These are phyloP conservation scores for Urochloa ruziziensis DNA, from an alignment of 176 grass and related monocot species.

Conservation along the genomic window DNA sequence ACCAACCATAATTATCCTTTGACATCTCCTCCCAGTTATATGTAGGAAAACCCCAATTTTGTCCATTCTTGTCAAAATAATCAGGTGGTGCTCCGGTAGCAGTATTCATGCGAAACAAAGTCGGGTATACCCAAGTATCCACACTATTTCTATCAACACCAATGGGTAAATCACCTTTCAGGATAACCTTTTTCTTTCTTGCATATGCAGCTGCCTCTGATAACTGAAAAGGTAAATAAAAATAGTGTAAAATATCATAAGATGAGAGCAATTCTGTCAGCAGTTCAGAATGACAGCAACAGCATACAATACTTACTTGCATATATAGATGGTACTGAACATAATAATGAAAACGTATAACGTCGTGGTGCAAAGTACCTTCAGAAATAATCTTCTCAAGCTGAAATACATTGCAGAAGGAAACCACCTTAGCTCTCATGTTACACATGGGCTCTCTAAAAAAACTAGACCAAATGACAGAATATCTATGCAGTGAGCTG, in stretches of 20 bases:
- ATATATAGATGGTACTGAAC: conserved; percentile 96
- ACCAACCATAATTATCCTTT: conserved; percentile 99
- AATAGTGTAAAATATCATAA: not conserved
- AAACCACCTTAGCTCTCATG: conserved; percentile 27
- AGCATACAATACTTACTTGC: conserved; percentile 74
- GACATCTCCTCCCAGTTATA: conserved; percentile 99
- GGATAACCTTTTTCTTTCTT: conserved; percentile 87
- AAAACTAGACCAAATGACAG: conserved; percentile 17
- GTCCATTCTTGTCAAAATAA: conserved; percentile 99
- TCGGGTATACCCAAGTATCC: conserved; percentile 97
- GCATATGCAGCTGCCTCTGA: conserved; percentile 87
- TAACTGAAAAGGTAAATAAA: conserved; percentile 53
- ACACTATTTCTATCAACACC: conserved; percentile 99
- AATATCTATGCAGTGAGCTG: conserved; percentile 8
- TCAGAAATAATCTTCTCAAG: conserved; percentile 81
- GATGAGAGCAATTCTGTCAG: not conserved
- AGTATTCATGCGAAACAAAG: conserved; percentile 97
- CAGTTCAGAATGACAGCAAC: conserved; percentile 8
- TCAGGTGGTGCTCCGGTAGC: conserved; percentile 96
- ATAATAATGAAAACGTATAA: conserved; percentile 96
- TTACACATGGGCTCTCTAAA: not conserved
- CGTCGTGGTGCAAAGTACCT: conserved; percentile 75
- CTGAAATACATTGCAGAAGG: conserved; percentile 50
- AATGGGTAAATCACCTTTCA: conserved; percentile 99
- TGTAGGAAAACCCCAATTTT: conserved; percentile 99